phyloP scores from a whole-genome alignment of 371 early-diverging fungal genomes.

The Parasitella parasitica region DNA sequence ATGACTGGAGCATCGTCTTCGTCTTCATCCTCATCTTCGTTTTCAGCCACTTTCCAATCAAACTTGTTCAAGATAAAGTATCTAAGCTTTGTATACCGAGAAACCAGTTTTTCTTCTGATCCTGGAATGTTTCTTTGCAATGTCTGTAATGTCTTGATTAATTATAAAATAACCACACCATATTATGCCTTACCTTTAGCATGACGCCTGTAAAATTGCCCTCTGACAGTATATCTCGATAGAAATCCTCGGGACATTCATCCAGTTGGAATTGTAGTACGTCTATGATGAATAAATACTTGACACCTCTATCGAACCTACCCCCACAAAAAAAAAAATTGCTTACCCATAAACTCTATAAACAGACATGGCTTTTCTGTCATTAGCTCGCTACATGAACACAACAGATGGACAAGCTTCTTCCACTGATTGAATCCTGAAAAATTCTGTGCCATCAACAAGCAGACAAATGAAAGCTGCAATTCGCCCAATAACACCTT shows the following conservation, averaged over 20 bases:
- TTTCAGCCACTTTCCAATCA: slow-evolving; percentile 47
- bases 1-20: slow-evolving; percentile 70
- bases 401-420: slow-evolving; percentile 68
- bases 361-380: slow-evolving; percentile 43
- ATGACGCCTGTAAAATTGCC: slow-evolving; percentile 67
- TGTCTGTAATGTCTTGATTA: slow-evolving; percentile 2
- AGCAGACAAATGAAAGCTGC: slow-evolving; percentile 78
- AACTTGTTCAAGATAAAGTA: slow-evolving; percentile 45
- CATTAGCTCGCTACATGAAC: slow-evolving; percentile 64
- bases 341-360: slow-evolving; percentile 62
- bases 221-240: slow-evolving; percentile 68
- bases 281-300: slow-evolving; percentile 29
- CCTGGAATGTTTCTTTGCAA: slow-evolving; percentile 40
- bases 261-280: slow-evolving; percentile 63
- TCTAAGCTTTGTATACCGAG: slow-evolving; percentile 35
- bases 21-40: slow-evolving; percentile 57
- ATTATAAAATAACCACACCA: too few relatives aligned
- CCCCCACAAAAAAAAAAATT: too few relatives aligned
- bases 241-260: slow-evolving; percentile 85
- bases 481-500: slow-evolving; percentile 73
- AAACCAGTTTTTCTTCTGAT: slow-evolving; percentile 20
- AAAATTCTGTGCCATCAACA: slow-evolving; percentile 82
- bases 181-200: slow-evolving; percentile 61
- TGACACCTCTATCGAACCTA: too few relatives aligned
- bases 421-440: slow-evolving; percentile 93